These are phyloP conservation scores for Cinnamomum micranthum DNA, from an alignment of 164 flowering plant genomes.

Conservation along the genomic window DNA sequence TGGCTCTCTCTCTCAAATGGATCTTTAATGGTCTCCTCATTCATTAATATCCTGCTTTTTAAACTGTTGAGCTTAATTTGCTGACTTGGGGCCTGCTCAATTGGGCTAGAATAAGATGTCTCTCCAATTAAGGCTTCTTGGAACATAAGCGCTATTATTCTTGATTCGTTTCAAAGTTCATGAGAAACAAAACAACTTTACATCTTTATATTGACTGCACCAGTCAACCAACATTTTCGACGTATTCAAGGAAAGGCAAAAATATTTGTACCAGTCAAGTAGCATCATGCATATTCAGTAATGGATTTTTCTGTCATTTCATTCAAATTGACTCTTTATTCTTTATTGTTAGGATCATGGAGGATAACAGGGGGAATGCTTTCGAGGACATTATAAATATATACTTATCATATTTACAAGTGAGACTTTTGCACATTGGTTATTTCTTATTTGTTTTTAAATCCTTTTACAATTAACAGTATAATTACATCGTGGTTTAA, in stretches of 20 bases:
- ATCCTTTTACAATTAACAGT: background rate
- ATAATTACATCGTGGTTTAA: too few species aligned
- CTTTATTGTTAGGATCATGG: slow-evolving; percentile 46
- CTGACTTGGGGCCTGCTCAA: too few species aligned
- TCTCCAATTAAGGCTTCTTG: too few species aligned
- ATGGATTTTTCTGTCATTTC: background rate
- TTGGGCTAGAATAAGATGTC: too few species aligned
- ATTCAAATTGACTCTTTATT: slow-evolving; percentile 3
- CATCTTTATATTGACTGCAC: too few species aligned
- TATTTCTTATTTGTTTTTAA: background rate
- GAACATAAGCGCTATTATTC: too few species aligned
- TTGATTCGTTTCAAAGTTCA: too few species aligned
- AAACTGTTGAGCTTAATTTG: too few species aligned
- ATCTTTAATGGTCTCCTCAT: too few species aligned
- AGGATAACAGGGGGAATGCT: slow-evolving; percentile 35
- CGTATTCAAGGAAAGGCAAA: background rate
- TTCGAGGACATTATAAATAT: slow-evolving; percentile 86
- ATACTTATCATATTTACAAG: slow-evolving; percentile 86
- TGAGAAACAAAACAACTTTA: too few species aligned
- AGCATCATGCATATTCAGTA: background rate
- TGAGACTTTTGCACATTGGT: slow-evolving; percentile 20
- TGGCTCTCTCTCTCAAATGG: too few species aligned
- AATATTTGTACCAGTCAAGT: slow-evolving; percentile 1
- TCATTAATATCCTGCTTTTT: too few species aligned
- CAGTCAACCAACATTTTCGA: background rate